phyloP scores from a whole-genome alignment of 1,284 basidiomycete species.

The Tilletia walkeri region DNA sequence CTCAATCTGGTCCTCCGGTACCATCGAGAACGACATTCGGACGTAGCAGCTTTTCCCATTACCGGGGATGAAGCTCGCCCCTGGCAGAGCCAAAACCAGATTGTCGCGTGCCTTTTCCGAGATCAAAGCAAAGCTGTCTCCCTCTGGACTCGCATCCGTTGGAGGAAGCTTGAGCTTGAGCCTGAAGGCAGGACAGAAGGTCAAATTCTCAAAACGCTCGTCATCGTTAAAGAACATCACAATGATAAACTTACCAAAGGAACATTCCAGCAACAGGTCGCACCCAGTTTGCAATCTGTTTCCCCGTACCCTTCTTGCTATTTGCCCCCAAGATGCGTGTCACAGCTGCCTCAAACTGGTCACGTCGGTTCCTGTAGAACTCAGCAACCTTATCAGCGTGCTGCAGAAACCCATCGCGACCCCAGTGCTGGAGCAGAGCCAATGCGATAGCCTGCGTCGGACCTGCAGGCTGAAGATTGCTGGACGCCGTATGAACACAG shows the following conservation, averaged over 20 bases:
- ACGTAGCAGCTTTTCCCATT: conserved; percentile 42
- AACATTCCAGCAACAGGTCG: conserved; percentile 75
- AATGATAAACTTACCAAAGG: conserved; percentile 34
- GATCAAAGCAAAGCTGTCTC: conserved; percentile 76
- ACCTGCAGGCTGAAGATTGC: conserved; percentile 70
- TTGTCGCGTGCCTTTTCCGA: conserved; percentile 72
- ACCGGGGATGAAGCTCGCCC: conserved; percentile 60
- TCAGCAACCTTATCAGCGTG: conserved; percentile 70
- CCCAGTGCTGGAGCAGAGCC: conserved; percentile 71
- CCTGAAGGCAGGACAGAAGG: background rate
- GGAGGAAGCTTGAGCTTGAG: conserved; percentile 50
- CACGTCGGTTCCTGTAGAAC: conserved; percentile 77
- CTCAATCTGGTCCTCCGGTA: conserved; percentile 40
- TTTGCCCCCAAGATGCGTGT: conserved; percentile 71
- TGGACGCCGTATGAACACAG: conserved; percentile 66
- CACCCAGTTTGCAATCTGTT: conserved; percentile 63
- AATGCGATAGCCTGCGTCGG: conserved; percentile 75
- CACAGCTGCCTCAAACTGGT: conserved; percentile 76
- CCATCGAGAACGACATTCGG: conserved; percentile 47
- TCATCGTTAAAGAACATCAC: too few species aligned
- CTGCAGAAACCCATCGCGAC: conserved; percentile 67
- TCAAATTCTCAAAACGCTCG: background rate
- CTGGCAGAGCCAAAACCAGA: conserved; percentile 82
- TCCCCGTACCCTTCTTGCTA: conserved; percentile 56
- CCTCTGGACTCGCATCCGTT: conserved; percentile 41